phyloP scores from a whole-genome alignment of 768 basidiomycete genomes.

The Tremella fuciformis region DNA sequence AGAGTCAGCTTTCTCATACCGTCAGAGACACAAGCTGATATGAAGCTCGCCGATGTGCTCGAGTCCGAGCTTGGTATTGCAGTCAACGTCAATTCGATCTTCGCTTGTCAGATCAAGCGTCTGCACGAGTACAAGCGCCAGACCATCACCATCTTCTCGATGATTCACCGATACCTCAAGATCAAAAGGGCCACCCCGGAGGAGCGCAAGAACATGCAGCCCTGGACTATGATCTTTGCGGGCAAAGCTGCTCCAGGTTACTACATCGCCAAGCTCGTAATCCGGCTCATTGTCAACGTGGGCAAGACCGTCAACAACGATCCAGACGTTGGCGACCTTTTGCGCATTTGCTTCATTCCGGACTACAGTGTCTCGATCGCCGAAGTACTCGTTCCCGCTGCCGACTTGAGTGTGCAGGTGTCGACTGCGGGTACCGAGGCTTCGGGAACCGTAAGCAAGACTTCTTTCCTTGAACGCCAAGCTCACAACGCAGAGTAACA shows the following conservation, averaged over 20 bases:
- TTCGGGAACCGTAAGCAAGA: constrained; percentile 38
- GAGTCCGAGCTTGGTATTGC: constrained; percentile 45
- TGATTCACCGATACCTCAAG: constrained; percentile 68
- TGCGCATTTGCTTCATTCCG: constrained; percentile 89
- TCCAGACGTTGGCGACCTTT: constrained; percentile 74
- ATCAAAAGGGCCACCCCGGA: constrained; percentile 74
- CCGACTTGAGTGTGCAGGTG: constrained; percentile 93
- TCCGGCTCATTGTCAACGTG: constrained; percentile 89
- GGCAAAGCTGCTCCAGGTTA: constrained; percentile 94
- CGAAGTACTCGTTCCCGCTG: constrained; percentile 59
- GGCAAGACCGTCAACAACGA: constrained; percentile 75
- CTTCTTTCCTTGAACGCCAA: constrained; percentile 61
- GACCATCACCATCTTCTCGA: constrained; percentile 77
- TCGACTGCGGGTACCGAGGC: constrained; percentile 92
- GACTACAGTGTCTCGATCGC: constrained; percentile 68
- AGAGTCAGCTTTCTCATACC: constrained; percentile 64
- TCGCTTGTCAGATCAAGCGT: constrained; percentile 60
- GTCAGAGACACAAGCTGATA: not conserved
- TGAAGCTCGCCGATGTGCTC: constrained; percentile 42
- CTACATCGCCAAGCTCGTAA: constrained; percentile 89
- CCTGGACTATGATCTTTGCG: constrained; percentile 84
- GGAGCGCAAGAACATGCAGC: constrained; percentile 74
- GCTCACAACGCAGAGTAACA: constrained; percentile 60
- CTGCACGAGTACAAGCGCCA: constrained; percentile 86
- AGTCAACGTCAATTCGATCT: constrained; percentile 46